A percentile compares a stretch with the other conserved stretches of the same genome.
Conservation (phyloP, 139 green algal species). For the Trebouxia sp. region DNA sequence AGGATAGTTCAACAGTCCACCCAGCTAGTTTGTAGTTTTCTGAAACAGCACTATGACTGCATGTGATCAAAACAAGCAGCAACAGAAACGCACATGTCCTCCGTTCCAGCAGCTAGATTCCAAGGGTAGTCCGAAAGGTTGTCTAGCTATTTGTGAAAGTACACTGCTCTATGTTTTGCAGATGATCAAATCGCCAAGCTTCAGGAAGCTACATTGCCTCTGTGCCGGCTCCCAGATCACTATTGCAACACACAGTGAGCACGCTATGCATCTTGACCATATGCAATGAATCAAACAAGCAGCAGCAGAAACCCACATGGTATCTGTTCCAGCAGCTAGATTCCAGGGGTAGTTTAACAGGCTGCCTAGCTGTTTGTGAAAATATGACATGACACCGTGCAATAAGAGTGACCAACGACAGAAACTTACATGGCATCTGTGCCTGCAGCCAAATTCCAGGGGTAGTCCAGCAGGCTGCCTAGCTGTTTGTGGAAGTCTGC, state of each 20-base stretch:
- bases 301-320: neutral
- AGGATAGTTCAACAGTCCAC: neutral
- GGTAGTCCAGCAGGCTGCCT: neutral
- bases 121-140: neutral
- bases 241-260: no score
- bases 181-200: no score
- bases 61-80: neutral
- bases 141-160: neutral
- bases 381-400: neutral
- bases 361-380: neutral
- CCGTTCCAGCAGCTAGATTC: no score
- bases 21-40: neutral
- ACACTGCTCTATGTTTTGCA: no score
- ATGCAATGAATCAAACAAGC: neutral
- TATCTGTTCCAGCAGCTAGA: no score
- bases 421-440: neutral
- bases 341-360: neutral
- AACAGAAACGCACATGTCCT: neutral
- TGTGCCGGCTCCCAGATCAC: no score
- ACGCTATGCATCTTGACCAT: no score
- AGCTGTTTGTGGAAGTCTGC: neutral
- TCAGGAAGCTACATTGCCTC: no score
- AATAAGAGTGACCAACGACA: no score
- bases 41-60: neutral
- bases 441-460: neutral